These are phyloP conservation scores for Colletotrichum eleusines DNA, from an alignment of 2,329 filamentous ascomycete genomes.

Conservation along the genomic window DNA sequence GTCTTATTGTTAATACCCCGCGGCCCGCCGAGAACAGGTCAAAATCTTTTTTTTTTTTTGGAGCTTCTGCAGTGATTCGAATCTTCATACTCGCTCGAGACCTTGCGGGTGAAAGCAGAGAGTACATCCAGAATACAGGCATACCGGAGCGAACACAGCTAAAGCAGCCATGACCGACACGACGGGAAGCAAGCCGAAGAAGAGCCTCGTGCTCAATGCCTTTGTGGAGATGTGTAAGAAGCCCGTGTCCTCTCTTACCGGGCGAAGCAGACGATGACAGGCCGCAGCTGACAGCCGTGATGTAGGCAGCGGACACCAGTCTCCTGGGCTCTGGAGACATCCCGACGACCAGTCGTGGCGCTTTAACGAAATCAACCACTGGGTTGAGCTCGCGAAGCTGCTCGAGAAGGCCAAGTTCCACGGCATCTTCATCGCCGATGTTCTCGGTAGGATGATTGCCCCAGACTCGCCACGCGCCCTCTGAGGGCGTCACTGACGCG, in stretches of 20 bases:
- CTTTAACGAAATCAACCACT: slow-evolving; percentile 72
- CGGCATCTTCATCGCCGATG: slow-evolving; percentile 76
- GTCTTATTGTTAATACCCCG: slow-evolving; percentile 14
- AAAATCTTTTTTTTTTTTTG: not conserved
- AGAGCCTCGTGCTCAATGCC: slow-evolving; percentile 57
- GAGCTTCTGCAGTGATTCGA: not conserved
- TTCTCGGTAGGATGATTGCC: slow-evolving; percentile 58
- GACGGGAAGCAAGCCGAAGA: slow-evolving; percentile 47
- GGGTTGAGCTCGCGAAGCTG: slow-evolving; percentile 70
- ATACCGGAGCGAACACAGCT: not conserved
- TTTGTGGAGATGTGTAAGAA: slow-evolving; percentile 56
- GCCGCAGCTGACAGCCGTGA: not conserved
- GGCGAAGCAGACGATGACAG: not conserved
- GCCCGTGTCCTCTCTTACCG: not conserved
- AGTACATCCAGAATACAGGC: not conserved
- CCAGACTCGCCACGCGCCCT: not conserved
- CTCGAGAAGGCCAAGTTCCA: slow-evolving; percentile 74
- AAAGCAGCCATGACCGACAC: slow-evolving; percentile 26
- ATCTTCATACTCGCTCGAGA: not conserved
- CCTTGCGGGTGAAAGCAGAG: no score
- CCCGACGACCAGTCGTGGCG: slow-evolving; percentile 72
- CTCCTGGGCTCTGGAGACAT: slow-evolving; percentile 67
- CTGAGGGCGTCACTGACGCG: not conserved
- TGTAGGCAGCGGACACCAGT: slow-evolving; percentile 59
- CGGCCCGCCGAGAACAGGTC: not conserved